phyloP scores from a whole-genome alignment of 345 rosid genomes.

The Noccaea caerulescens region DNA sequence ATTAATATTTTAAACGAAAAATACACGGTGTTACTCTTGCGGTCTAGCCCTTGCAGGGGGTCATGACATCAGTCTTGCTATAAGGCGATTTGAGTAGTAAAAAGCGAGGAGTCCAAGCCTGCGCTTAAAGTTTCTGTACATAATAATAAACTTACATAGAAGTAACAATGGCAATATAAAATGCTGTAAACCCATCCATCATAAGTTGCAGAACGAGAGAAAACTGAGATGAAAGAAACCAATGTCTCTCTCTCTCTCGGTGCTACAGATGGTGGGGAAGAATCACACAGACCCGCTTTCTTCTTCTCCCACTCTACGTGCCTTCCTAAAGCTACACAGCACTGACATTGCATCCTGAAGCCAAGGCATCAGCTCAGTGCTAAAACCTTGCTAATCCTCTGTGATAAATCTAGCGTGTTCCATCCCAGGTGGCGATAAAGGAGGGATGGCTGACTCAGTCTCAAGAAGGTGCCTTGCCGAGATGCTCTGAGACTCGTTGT shows the following conservation, averaged over 20 bases:
- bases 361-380: neutral
- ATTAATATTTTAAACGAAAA: neutral
- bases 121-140: conserved; percentile 28
- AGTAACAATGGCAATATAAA: conserved; percentile 22
- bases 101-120: neutral
- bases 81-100: neutral
- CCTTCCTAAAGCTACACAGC: conserved; percentile 38
- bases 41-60: no score
- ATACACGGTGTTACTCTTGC: no score
- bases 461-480: conserved; percentile 65
- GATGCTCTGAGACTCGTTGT: conserved; percentile 48
- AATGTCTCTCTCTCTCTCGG: neutral
- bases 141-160: conserved; percentile 33
- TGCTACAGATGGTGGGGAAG: conserved; percentile 17
- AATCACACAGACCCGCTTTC: conserved; percentile 29
- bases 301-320: conserved; percentile 35
- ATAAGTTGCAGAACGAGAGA: conserved; percentile 32
- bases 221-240: conserved; percentile 8
- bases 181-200: conserved; percentile 23
- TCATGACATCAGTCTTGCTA: neutral
- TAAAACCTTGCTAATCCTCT: conserved; percentile 35
- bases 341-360: conserved; percentile 7
- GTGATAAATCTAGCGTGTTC: conserved; percentile 36
- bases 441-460: conserved; percentile 69
- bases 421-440: conserved; percentile 70